Evolutionary conservation across 139 green algal species (phyloP).

Genomic region (Desmodesmus armatus): DNA sequence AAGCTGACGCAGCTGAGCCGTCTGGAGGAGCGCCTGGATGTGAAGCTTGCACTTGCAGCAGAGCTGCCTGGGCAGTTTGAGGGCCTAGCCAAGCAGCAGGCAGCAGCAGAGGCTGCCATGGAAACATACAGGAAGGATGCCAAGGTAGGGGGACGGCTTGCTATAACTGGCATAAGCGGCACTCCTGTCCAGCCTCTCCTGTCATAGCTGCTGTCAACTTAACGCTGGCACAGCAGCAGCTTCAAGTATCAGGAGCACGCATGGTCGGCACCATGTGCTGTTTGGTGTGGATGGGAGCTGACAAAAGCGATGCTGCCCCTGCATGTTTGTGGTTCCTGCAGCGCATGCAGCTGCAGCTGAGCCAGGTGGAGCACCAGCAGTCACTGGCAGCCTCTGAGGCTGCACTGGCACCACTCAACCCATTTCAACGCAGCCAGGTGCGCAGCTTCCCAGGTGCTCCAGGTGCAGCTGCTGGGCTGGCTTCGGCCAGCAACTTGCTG

Average conservation of each 20-base stretch:
- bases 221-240: too few relatives aligned
- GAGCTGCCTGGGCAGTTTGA: conserved; percentile 24
- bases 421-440: conserved; percentile 21
- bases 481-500: too few relatives aligned
- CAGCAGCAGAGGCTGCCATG: background rate
- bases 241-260: too few relatives aligned
- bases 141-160: too few relatives aligned
- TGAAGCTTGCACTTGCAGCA: conserved; percentile 20
- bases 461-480: too few relatives aligned
- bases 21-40: conserved; percentile 27
- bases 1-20: conserved; percentile 20
- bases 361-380: conserved; percentile 15
- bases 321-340: conserved; percentile 1
- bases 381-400: conserved; percentile 11
- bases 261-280: too few relatives aligned
- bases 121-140: background rate
- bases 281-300: background rate
- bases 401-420: conserved; percentile 2
- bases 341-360: conserved; percentile 30
- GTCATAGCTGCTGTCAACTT: too few relatives aligned
- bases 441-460: background rate
- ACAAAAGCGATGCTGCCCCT: background rate
- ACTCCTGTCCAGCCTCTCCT: too few relatives aligned
- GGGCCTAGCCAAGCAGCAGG: conserved; percentile 16
- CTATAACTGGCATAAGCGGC: too few relatives aligned